Evolutionary conservation across 306 rosid genomes (phyloP).

Genomic region (Abrus precatorius): DNA sequence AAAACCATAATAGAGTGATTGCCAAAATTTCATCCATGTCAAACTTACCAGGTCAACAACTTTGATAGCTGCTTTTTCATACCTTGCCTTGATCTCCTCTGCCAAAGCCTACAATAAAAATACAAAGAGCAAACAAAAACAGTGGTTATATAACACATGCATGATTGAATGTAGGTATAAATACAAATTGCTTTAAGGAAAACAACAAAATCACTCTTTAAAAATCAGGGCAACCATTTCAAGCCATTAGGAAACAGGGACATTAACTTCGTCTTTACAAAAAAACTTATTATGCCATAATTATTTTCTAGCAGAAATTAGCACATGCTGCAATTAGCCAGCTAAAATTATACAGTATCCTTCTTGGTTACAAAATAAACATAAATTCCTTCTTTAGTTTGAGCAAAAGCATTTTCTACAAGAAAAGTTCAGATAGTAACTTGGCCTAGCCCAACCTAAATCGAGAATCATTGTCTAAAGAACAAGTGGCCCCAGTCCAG

Average conservation of each 20-base stretch:
- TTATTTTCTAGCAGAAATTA: not conserved
- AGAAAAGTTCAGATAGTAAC: not conserved
- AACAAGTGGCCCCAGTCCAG: slow-evolving; percentile 5
- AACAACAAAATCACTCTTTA: not conserved
- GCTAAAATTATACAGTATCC: not conserved
- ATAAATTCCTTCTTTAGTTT: not conserved
- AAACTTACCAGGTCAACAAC: slow-evolving; percentile 75
- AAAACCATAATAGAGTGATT: slow-evolving; percentile 11
- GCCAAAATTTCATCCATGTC: slow-evolving; percentile 11
- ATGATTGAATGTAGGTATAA: not conserved
- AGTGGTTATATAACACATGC: not conserved
- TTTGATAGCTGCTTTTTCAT: slow-evolving; percentile 70
- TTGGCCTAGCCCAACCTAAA: not conserved
- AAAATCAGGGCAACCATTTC: slow-evolving; percentile 7
- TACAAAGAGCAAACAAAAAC: not conserved
- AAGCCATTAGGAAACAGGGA: not conserved
- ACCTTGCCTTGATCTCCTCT: slow-evolving; percentile 76
- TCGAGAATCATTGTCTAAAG: slow-evolving; percentile 7
- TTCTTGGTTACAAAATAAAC: not conserved
- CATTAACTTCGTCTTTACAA: not conserved
- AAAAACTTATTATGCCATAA: not conserved
- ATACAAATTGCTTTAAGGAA: slow-evolving; percentile 3
- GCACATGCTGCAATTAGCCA: not conserved
- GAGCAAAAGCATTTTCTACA: not conserved
- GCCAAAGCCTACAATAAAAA: slow-evolving; percentile 62